Evolutionary conservation across 2,329 filamentous ascomycete genomes (phyloP).

Genomic region (Xylariaceae sp.): DNA sequence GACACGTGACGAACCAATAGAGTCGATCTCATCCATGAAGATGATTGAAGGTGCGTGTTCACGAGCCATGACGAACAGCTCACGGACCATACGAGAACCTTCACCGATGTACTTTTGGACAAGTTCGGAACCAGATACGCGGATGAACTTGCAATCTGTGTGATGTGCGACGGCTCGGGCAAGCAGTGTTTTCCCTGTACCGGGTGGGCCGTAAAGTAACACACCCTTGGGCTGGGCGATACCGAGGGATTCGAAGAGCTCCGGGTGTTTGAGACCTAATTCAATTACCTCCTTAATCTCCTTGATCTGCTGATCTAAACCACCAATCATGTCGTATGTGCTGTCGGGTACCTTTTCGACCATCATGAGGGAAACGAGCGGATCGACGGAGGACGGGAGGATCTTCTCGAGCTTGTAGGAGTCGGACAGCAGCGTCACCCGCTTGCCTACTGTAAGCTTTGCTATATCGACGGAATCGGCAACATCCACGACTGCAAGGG

Average conservation of each 20-base stretch:
- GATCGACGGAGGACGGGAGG: slow-evolving; percentile 96
- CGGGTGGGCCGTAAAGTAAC: slow-evolving; percentile 92
- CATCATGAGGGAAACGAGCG: slow-evolving; percentile 99
- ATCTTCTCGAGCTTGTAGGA: slow-evolving; percentile 99
- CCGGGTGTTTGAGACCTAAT: slow-evolving; percentile 95
- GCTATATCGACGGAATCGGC: slow-evolving; percentile 91
- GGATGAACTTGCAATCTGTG: slow-evolving; percentile 98
- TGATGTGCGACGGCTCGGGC: slow-evolving; percentile 97
- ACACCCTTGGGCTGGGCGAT: slow-evolving; percentile 99
- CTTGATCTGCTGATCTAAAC: slow-evolving; percentile 98
- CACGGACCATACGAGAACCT: slow-evolving; percentile 96
- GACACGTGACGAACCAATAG: slow-evolving; percentile 95
- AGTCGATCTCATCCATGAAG: slow-evolving; percentile 99
- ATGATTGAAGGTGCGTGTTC: slow-evolving; percentile 99
- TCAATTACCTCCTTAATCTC: slow-evolving; percentile 99
- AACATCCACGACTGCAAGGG: slow-evolving; percentile 82
- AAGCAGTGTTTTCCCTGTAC: slow-evolving; percentile 95
- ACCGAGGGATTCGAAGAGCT: slow-evolving; percentile 98
- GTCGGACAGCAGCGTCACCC: slow-evolving; percentile 94
- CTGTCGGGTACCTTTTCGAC: slow-evolving; percentile 99
- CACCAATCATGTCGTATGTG: slow-evolving; percentile 99
- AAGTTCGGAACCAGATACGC: slow-evolving; percentile 92
- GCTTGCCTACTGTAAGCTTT: slow-evolving; percentile 97
- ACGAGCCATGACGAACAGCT: slow-evolving; percentile 98
- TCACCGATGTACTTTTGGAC: slow-evolving; percentile 99